Conservation (phyloP, 2,329 filamentous ascomycete species). For the Cladophialophora yegresii region DNA sequence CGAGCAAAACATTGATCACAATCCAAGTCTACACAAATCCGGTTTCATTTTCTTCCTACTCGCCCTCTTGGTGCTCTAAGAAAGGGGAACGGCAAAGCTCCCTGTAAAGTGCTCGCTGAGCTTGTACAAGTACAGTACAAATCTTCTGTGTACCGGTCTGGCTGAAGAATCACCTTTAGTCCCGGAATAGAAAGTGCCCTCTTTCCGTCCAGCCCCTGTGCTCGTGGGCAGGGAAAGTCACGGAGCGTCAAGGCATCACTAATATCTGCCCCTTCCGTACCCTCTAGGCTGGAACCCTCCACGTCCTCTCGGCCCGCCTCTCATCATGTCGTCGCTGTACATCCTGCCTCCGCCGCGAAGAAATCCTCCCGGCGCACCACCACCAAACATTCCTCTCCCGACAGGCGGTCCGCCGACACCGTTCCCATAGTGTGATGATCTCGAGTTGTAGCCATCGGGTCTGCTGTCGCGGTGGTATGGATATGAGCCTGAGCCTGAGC, state of each 20-base stretch:
- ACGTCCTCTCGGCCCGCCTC: constrained; percentile 63
- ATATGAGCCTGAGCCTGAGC: constrained; percentile 17
- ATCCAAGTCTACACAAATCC: not conserved
- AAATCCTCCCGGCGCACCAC: constrained; percentile 21
- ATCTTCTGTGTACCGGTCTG: not conserved
- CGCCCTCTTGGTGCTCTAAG: not conserved
- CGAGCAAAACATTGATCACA: not conserved
- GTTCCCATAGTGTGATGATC: constrained; percentile 35
- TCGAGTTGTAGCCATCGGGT: constrained; percentile 24
- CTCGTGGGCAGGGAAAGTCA: not conserved
- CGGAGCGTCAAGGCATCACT: constrained; percentile 10
- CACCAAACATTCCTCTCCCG: constrained; percentile 21
- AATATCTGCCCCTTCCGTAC: constrained; percentile 28
- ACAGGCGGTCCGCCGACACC: constrained; percentile 28
- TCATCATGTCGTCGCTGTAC: constrained; percentile 39
- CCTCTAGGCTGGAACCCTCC: constrained; percentile 49
- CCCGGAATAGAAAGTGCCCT: not conserved
- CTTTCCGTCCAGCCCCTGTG: not conserved
- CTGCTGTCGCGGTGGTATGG: constrained; percentile 22
- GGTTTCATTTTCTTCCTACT: not conserved
- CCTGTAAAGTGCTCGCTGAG: not conserved
- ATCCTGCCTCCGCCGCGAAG: constrained; percentile 25
- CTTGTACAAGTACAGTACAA: not conserved
- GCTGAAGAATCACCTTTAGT: not conserved
- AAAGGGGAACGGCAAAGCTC: not conserved